A percentile compares a stretch with the other conserved stretches of the same genome.
Evolutionary conservation across 2,329 filamentous ascomycete genomes (phyloP).

Genomic region (Xylaria sp.): DNA sequence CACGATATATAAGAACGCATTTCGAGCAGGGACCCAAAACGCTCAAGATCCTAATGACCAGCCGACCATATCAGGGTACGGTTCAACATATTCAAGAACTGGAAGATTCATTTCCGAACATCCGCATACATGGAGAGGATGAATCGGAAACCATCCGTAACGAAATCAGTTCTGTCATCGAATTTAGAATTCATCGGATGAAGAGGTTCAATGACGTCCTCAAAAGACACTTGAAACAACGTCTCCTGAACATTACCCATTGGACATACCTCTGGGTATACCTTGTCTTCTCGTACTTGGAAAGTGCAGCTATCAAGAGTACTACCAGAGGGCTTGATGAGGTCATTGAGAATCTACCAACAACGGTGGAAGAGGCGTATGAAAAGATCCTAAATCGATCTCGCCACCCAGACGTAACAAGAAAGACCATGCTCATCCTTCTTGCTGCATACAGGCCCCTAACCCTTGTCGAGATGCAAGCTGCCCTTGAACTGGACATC

Average conservation of each 20-base stretch:
- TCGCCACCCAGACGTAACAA: not conserved
- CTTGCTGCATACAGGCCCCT: constrained; percentile 8
- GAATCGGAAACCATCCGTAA: constrained; percentile 2
- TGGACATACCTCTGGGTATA: constrained; percentile 19
- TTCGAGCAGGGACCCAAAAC: constrained; percentile 4
- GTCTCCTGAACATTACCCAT: not conserved
- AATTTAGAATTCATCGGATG: not conserved
- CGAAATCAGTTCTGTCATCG: constrained; percentile 15
- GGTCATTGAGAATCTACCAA: not conserved
- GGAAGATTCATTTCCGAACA: not conserved
- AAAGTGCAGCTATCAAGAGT: not conserved
- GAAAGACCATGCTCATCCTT: constrained; percentile 5
- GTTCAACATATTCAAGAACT: constrained; percentile 11
- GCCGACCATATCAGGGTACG: constrained; percentile 10
- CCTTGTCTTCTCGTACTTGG: constrained; percentile 9
- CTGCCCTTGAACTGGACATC: not conserved
- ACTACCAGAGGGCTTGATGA: not conserved
- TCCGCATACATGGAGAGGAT: constrained; percentile 13
- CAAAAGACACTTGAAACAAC: not conserved
- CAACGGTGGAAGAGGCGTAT: constrained; percentile 4
- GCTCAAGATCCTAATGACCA: constrained; percentile 17
- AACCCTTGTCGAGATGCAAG: constrained; percentile 7
- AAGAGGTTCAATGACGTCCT: not conserved
- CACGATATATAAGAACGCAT: constrained; percentile 4
- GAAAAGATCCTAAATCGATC: constrained; percentile 9